Percentiles rank a stretch among this genome's conserved stretches.
These are phyloP conservation scores for Litsea cubeba DNA, from an alignment of 164 flowering plant species.

Conservation along the genomic window DNA sequence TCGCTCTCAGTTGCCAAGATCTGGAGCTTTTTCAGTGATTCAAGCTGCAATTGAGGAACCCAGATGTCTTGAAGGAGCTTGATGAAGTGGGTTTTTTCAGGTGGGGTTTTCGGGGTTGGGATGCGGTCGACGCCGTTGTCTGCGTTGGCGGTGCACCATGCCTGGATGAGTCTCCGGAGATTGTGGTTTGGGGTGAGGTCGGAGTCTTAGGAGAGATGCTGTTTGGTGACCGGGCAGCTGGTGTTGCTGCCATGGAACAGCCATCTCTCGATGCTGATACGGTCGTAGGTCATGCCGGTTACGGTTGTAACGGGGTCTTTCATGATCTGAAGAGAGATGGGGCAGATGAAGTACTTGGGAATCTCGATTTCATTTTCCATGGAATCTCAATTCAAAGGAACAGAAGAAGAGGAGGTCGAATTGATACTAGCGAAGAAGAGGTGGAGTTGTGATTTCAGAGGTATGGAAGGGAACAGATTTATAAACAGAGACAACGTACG, in stretches of 20 bases:
- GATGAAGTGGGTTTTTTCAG: constrained; percentile 24
- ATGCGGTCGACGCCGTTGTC: constrained; percentile 32
- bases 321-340: constrained; percentile 73
- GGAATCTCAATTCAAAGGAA: not conserved
- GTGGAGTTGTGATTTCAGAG: not conserved
- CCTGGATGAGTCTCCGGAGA: constrained; percentile 58
- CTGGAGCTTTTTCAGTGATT: constrained; percentile 25
- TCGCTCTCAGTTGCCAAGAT: constrained; percentile 31
- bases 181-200: constrained; percentile 71
- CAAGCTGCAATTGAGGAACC: constrained; percentile 16
- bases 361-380: constrained; percentile 30
- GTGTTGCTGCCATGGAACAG: constrained; percentile 19
- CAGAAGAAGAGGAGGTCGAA: not conserved
- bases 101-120: constrained; percentile 44
- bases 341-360: constrained; percentile 59
- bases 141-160: constrained; percentile 51
- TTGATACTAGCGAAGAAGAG: not conserved
- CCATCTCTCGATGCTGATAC: constrained; percentile 65
- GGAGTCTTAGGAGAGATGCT: constrained; percentile 28
- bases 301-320: constrained; percentile 58
- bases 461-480: not conserved
- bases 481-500: too few species aligned
- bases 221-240: constrained; percentile 66
- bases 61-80: constrained; percentile 31
- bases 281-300: constrained; percentile 73